These are phyloP conservation scores for Eucalyptus globulus DNA, from an alignment of 345 rosid species.

Conservation along the genomic window DNA sequence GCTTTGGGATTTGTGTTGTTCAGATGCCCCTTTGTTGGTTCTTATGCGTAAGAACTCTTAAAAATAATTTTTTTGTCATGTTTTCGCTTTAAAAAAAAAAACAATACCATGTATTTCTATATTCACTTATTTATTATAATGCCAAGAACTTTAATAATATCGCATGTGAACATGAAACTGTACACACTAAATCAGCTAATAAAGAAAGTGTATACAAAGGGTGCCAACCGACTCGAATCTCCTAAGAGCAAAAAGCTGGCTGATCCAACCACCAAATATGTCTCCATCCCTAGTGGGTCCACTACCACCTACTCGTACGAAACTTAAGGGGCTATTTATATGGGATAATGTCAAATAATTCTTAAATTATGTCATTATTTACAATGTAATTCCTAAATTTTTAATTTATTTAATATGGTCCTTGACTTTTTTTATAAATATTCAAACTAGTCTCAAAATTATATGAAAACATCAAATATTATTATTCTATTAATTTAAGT, in stretches of 20 bases:
- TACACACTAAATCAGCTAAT: neutral
- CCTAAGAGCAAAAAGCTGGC: neutral
- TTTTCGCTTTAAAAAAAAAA: no score
- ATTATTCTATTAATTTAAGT: no score
- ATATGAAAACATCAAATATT: no score
- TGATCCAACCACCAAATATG: neutral
- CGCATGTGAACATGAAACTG: neutral
- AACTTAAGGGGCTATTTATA: neutral
- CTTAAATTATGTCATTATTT: neutral
- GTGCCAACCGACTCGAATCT: neutral
- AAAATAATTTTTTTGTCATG: no score
- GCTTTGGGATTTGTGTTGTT: no score
- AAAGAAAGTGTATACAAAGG: neutral
- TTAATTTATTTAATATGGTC: no score
- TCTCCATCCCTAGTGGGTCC: neutral
- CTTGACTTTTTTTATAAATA: no score
- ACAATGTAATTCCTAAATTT: no score
- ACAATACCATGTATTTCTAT: neutral
- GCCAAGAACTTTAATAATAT: neutral
- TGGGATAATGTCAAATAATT: neutral
- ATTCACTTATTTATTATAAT: neutral
- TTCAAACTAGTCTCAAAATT: no score
- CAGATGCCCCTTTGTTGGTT: no score
- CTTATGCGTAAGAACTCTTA: no score
- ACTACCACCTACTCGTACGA: neutral